Base-by-base conservation (phyloP, 2,329 filamentous ascomycete species). In the Arthroderma sp. region DNA sequence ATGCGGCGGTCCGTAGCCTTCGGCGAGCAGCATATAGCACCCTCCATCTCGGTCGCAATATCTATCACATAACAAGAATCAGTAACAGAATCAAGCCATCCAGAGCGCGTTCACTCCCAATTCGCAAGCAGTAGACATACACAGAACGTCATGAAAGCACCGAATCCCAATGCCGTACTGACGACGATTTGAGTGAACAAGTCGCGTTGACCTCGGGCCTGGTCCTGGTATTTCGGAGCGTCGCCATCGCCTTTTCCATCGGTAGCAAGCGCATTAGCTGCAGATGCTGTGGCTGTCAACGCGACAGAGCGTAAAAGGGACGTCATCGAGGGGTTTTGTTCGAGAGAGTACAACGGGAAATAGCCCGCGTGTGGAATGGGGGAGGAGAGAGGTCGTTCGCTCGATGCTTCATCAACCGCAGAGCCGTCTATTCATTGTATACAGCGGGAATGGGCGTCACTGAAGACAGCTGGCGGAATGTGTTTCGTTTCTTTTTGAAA, bases 1-100 rank as follows among this genome's bases (percentile, higher is more conserved):
- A 73, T 10, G 75, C 75, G n/a, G 73, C 71, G 58, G 80, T 71
- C 53, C 77, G 77, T 51, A 83, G 80, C 56, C 81, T 80, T 66
- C 88, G 91, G 47, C 91, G 79, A 39, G 91, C 91, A 30, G 87
- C 82, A 62, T 96, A 98, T 1, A 98, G 74, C 22, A 80, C 75
- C 40, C 85, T 83, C 91, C 91, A 98, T 78, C 86, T 80, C 52
- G 88, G 87, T 40, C 91, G 82, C 28, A 98, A 70, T 40, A 87
- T 69, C 85, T 91, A 58, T 6, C 38, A 29, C 9, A 11, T 6
- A 42, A 29, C 11, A 40, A 15, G 29, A 32, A 45, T 38, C n/a
- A 36, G 32, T 37, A 27, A 44, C 36, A 4, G 22, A 11, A 3
- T 10, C 11, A 37, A 27, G 15, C 1, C 10, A 32, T 27, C 8